phyloP scores from a whole-genome alignment of 257 asterid species.

The Nicotiana noctiflora region DNA sequence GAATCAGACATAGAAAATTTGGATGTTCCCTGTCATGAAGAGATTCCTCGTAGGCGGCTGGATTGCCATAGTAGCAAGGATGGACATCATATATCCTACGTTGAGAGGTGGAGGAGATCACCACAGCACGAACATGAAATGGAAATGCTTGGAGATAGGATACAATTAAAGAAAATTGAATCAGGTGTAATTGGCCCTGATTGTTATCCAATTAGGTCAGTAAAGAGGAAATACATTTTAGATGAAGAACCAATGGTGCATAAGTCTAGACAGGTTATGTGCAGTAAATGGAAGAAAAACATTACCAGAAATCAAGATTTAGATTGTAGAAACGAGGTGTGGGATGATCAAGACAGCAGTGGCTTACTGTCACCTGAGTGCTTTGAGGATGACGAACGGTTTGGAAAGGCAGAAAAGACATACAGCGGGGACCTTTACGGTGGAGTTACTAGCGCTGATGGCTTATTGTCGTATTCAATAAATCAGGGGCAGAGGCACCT shows the following conservation, averaged over 20 bases:
- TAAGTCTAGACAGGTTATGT: not conserved
- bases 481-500: conserved; percentile 11
- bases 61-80: conserved; percentile 13
- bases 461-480: conserved; percentile 4
- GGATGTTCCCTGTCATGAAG: conserved; percentile 3
- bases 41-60: conserved; percentile 5
- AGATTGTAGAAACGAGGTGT: conserved; percentile 10
- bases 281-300: conserved; percentile 4
- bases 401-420: not conserved
- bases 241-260: conserved; percentile 18
- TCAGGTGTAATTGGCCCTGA: not conserved
- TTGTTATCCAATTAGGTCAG: conserved; percentile 6
- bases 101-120: conserved; percentile 20
- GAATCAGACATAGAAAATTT: conserved; percentile 5
- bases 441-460: conserved; percentile 17
- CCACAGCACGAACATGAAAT: not conserved
- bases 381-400: conserved; percentile 1
- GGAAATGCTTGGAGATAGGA: conserved; percentile 10
- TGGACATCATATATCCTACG: conserved; percentile 4
- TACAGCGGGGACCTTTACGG: not conserved
- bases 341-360: conserved; percentile 11
- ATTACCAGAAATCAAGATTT: conserved; percentile 10
- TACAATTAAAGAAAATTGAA: conserved; percentile 4
- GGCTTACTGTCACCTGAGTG: conserved; percentile 8
- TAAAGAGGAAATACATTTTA: conserved; percentile 16